Evolutionary conservation across 2,329 filamentous ascomycete genomes (phyloP).

Genomic region (Ascochyta fabae): DNA sequence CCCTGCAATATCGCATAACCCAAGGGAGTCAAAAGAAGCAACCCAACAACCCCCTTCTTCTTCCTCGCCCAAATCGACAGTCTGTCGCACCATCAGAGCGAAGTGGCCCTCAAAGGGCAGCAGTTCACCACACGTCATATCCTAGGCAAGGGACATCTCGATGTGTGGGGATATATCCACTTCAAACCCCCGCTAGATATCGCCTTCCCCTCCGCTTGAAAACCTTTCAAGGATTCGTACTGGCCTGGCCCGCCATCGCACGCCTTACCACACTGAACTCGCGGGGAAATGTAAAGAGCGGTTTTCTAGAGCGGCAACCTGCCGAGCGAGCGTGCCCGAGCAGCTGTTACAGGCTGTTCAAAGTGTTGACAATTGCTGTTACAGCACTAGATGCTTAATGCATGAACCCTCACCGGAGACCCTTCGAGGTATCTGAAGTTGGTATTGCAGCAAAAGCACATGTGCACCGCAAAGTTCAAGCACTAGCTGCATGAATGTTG

Average conservation of each 20-base stretch:
- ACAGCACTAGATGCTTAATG: background rate
- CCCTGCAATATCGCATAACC: conserved; percentile 16
- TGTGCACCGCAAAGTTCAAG: background rate
- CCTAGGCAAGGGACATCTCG: conserved; percentile 1
- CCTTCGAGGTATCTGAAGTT: background rate
- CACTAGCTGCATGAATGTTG: background rate
- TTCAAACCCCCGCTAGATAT: conserved; percentile 3
- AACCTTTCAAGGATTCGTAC: background rate
- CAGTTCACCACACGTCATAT: conserved; percentile 5
- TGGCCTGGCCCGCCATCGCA: background rate
- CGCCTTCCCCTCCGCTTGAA: conserved; percentile 1
- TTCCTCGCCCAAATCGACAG: background rate
- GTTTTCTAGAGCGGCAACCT: background rate
- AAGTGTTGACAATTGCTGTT: background rate
- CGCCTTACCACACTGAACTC: conserved; percentile 2
- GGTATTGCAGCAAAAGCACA: conserved; percentile 2
- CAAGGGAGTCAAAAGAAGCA: conserved; percentile 2
- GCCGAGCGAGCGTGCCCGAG: background rate
- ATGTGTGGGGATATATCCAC: conserved; percentile 3
- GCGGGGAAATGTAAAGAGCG: conserved; percentile 4
- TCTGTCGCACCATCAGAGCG: conserved; percentile 1
- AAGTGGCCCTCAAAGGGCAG: background rate
- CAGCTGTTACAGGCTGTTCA: background rate
- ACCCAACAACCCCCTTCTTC: background rate
- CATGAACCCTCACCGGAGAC: conserved; percentile 1